Percentiles rank a stretch among this genome's conserved stretches.
These are phyloP conservation scores for Auricularia sp. DNA, from an alignment of 768 basidiomycete genomes.

Conservation along the genomic window DNA sequence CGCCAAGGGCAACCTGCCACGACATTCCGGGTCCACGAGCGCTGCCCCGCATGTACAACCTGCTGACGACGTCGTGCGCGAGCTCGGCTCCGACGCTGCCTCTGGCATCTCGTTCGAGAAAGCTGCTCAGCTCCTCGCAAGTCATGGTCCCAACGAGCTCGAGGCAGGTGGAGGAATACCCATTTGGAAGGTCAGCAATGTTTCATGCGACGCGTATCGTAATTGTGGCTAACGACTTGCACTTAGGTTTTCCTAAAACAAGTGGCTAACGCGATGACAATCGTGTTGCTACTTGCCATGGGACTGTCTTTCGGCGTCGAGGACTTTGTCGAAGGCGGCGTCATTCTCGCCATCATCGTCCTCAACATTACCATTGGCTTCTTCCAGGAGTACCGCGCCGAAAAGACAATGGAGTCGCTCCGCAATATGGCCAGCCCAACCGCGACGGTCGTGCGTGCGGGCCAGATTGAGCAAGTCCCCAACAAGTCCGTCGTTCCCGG, in stretches of 20 bases:
- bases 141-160: background rate
- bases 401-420: slow-evolving; percentile 42
- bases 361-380: slow-evolving; percentile 37
- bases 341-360: slow-evolving; percentile 35
- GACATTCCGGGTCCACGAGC: background rate
- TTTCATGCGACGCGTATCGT: background rate
- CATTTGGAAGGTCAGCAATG: background rate
- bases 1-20: background rate
- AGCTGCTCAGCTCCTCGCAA: background rate
- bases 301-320: slow-evolving; percentile 45
- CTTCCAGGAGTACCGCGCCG: slow-evolving; percentile 37
- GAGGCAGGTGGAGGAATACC: background rate
- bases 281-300: slow-evolving; percentile 26
- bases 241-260: background rate
- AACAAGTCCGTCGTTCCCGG: slow-evolving; percentile 26
- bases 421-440: slow-evolving; percentile 38
- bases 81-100: background rate
- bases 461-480: slow-evolving; percentile 15
- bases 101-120: background rate
- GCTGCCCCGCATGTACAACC: background rate
- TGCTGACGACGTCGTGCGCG: background rate
- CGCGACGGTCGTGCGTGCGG: slow-evolving; percentile 33
- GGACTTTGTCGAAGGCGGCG: slow-evolving; percentile 43
- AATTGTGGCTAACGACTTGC: background rate
- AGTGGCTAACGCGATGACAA: slow-evolving; percentile 31